Evolutionary conservation across 805 yeast species (phyloP), one percentile per base, ranked within the genome.

Genomic region (Wickerhamomyces bovis): DNA sequence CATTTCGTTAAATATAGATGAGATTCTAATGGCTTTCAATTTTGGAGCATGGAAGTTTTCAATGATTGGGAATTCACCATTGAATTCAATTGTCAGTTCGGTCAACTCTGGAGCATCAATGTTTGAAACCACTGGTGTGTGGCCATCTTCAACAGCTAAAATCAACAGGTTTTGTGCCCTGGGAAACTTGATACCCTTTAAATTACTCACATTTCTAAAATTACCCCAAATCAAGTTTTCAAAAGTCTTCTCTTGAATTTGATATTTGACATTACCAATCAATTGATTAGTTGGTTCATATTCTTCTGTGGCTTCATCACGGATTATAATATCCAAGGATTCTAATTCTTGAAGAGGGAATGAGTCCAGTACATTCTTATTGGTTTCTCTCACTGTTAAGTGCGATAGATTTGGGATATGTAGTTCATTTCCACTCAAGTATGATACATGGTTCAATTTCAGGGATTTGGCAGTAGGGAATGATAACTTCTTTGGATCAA

Each of bases 31-130:
- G 7, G 45, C 40, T 41, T 42, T 39, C 16, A 48, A 19, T 15
- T 42, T 39, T 33, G 51, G 48, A 13, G 41, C 25, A 21, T 28
- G n/a, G 15, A 48, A 42, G 1, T 33, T 13, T 1, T 44, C 42
- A 19, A 44, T 40, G 18, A 38, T 19, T 2, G 48, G 51, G 19
- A 42, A 44, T 8, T 21, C 22, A 23, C 40, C 45, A 41, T 43
- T 42, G 20, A 44, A 35, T 42, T 48, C 48, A 42, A 48, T 44
- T 1, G 51, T 48, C 15, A 48, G 23, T 38, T 48, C 48, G 1
- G 42, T 40, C 26, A 48, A 18, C 7, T 42, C 41, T 9, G 51
- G 51, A 0, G 44, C 43, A 23, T 39, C 20, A 25, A 44, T 22
- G 10, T 44, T 43, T 13, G 25, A 15, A 13, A 48, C 35, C 4